These are phyloP conservation scores for Clathrospora elynae DNA, from an alignment of 2,329 filamentous ascomycete genomes.

Conservation along the genomic window DNA sequence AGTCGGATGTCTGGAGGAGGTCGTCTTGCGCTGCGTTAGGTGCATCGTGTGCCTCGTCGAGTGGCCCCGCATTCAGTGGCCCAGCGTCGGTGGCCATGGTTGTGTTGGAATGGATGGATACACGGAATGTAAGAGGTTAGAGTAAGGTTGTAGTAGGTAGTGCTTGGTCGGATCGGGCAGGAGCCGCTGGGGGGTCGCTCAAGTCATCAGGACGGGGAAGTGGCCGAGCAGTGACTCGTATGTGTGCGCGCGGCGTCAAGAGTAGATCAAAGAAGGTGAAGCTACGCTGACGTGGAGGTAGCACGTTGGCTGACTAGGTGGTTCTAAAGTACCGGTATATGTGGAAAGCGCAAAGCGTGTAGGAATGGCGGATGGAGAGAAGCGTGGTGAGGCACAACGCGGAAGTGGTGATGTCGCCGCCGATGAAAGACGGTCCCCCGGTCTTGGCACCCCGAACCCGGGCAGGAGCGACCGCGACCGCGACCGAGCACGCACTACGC, in stretches of 20 bases:
- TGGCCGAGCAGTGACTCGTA: background rate
- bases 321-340: no score
- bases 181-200: conserved; percentile 28
- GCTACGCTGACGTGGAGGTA: background rate
- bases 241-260: background rate
- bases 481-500: background rate
- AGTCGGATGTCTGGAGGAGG: conserved; percentile 48
- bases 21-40: conserved; percentile 6
- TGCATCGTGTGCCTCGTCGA: conserved; percentile 17
- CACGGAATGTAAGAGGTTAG: conserved; percentile 1
- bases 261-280: background rate
- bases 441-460: conserved; percentile 14
- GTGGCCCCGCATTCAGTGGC: conserved; percentile 20
- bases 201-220: conserved; percentile 31
- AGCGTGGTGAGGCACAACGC: conserved; percentile 4
- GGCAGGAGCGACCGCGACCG: conserved; percentile 9
- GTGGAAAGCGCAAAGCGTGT: conserved; percentile 1
- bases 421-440: background rate
- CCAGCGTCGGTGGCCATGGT: conserved; percentile 33
- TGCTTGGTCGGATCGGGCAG: conserved; percentile 18
- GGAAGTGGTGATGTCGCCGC: conserved; percentile 16
- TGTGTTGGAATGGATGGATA: conserved; percentile 4
- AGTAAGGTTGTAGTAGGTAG: conserved; percentile 1
- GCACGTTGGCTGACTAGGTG: background rate
- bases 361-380: background rate